These are phyloP conservation scores for Aspergillus leporis DNA, from an alignment of 495 filamentous ascomycete genomes.

Conservation along the genomic window DNA sequence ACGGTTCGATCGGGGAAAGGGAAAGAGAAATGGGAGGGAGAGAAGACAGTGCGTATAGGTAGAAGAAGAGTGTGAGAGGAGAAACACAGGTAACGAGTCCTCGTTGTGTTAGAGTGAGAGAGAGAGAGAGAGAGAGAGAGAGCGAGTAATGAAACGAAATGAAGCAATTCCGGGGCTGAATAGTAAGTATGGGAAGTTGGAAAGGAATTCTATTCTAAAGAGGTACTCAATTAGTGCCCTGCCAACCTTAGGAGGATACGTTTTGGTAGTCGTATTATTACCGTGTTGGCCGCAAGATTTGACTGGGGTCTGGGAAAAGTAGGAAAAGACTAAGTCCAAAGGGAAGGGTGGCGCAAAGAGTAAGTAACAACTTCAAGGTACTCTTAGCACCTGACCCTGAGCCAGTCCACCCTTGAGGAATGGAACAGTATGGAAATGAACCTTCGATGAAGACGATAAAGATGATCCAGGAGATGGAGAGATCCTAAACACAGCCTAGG, in stretches of 20 bases:
- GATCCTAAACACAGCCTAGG: not conserved
- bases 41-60: not conserved
- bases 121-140: not conserved
- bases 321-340: not conserved
- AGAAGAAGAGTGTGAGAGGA: constrained; percentile 3
- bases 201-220: not conserved
- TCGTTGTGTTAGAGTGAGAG: constrained; percentile 1
- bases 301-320: not conserved
- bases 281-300: constrained; percentile 3
- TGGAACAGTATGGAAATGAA: not conserved
- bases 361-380: not conserved
- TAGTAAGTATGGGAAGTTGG: not conserved
- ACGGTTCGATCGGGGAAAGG: not conserved
- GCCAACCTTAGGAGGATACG: constrained; percentile 5
- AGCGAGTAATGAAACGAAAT: not conserved
- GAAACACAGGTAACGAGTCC: not conserved
- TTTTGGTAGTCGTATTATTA: not conserved
- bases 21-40: not conserved
- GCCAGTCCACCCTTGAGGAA: not conserved
- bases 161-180: not conserved
- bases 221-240: constrained; percentile 1
- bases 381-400: not conserved
- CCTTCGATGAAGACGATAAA: not conserved
- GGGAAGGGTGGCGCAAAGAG: not conserved
- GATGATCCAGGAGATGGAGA: not conserved